Base-by-base conservation (phyloP, 2,329 filamentous ascomycete species). In the Catunica adiposa region DNA sequence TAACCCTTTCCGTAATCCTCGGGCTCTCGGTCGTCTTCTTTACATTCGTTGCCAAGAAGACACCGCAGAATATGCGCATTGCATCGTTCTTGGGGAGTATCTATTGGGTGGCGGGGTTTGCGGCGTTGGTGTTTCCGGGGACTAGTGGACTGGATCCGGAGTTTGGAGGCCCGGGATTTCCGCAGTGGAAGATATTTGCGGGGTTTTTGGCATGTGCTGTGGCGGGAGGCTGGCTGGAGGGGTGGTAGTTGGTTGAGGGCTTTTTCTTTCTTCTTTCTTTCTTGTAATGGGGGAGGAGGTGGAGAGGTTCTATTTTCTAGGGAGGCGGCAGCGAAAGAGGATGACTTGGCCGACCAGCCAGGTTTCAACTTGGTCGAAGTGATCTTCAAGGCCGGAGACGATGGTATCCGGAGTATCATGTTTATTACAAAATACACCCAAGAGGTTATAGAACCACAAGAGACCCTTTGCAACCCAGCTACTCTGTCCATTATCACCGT, bases 81-180 rank as follows among this genome's bases (percentile, higher is more conserved):
- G 61, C 62, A 25, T 66, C 67, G 1, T 64, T 66, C 9, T 65
- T 72, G 52, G 63, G 66, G 3, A 69, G 69, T 0, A 62, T 70
- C 22, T 72, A 72, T 64, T 73, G 70, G 70, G 55, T 68, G 9
- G 65, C 69, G 20, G 70, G 69, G 11, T 60, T 70, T 25, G 59
- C 61, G 15, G 64, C 69, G 37, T 64, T 66, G 51, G 55, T 69
- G 31, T 71, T 65, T 56, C 70, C 70, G 6, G 66, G 65, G 15
- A 65, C 68, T 3, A 66, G 64, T 59, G 70, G 70, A 8, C 63
- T 70, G 4, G 70, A 72, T 40, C 68, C 69, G 0, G 70, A 72
- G 61, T 71, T 71, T 57, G 70, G 70, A 8, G 66, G 69, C 6
- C 68, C 70, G 0, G 69, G 64, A 4, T 72, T 71, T 59, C 70